These are phyloP conservation scores for Passalora sequoiae DNA, from an alignment of 2,329 filamentous ascomycete species.

Conservation along the genomic window DNA sequence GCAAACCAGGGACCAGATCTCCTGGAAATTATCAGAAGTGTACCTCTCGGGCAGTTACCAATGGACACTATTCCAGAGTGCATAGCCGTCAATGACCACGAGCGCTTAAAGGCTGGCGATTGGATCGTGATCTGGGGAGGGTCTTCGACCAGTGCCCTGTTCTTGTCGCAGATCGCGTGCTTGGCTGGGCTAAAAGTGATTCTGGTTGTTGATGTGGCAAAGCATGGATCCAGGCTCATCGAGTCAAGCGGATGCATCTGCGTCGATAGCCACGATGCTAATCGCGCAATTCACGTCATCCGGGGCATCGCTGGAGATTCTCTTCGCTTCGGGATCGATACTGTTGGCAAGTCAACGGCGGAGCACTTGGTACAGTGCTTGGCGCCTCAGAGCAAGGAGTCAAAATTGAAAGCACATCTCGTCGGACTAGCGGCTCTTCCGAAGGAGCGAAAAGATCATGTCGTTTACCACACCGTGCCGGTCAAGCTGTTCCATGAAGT, in stretches of 20 bases:
- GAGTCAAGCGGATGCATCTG: constrained; percentile 15
- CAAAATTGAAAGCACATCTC: constrained; percentile 40
- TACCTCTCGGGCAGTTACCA: constrained; percentile 13
- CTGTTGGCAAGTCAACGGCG: constrained; percentile 19
- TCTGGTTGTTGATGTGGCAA: constrained; percentile 47
- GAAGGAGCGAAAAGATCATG: constrained; percentile 46
- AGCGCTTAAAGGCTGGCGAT: constrained; percentile 11
- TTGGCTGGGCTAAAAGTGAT: constrained; percentile 36
- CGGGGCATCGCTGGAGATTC: constrained; percentile 9
- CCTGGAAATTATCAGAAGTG: constrained; percentile 38
- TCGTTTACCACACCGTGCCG: constrained; percentile 59
- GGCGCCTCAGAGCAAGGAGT: background rate
- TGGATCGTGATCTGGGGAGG: constrained; percentile 40
- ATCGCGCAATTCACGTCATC: constrained; percentile 15
- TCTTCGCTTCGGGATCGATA: constrained; percentile 18
- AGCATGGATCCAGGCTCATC: constrained; percentile 18
- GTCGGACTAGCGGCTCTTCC: constrained; percentile 63
- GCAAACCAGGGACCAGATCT: constrained; percentile 13
- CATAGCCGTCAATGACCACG: constrained; percentile 27
- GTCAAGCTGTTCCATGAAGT: constrained; percentile 67
- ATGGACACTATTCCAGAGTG: constrained; percentile 26
- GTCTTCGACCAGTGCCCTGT: constrained; percentile 41
- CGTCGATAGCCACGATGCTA: constrained; percentile 18
- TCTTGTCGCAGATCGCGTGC: constrained; percentile 38
- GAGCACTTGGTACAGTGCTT: constrained; percentile 15